Evolutionary conservation across 768 basidiomycete genomes (phyloP), one percentile per base, ranked within the genome.

Genomic region (Kwoniella bestiolae): DNA sequence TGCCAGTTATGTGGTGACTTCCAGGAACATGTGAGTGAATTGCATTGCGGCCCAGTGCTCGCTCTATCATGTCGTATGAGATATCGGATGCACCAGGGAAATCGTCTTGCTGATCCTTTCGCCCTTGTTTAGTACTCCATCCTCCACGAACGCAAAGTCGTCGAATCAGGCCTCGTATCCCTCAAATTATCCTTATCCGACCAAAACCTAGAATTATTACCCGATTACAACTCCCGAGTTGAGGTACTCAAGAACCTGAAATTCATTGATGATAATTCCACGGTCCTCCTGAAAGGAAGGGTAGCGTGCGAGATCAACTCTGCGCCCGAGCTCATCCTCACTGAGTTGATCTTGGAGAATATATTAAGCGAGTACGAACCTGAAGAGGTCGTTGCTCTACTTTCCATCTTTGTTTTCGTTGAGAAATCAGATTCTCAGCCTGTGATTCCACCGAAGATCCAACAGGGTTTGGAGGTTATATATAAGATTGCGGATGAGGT

Each of bases 301-400:
- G 96, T 99, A 16, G 96, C 96, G 32, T 99, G 96, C 83, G 96
- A 99, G 94, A 98, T 99, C 79, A 99, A 99, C 79, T 97, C 95
- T 6, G 92, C 90, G n/a, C 92, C 92, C 68, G 96, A 98, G 75
- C 90, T 99, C 26, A 87, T 99, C 52, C 84, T 98, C 51, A 99
- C 96, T 0, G 96, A 99, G 76, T 86, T 99, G 56, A 95, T 99
- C 60, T 85, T 98, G 56, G 96, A 99, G 76, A 99, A 99, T 76
- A 90, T 91, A 0, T 84, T 98, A 29, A 92, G 92, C 5, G 83
- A 84, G 14, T 98, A 91, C 78, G 93, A 93, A 50, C 92, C 96
- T 0, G 92, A 93, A 80, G 96, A 98, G 82, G 92, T 95, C 56
- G 96, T 95, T 44, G 94, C 96, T 2, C 85, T 99, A 28, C 85